Evolutionary conservation across 768 basidiomycete species (phyloP), one percentile per base, ranked within the genome.

Genomic region (Mycena vitilis): DNA sequence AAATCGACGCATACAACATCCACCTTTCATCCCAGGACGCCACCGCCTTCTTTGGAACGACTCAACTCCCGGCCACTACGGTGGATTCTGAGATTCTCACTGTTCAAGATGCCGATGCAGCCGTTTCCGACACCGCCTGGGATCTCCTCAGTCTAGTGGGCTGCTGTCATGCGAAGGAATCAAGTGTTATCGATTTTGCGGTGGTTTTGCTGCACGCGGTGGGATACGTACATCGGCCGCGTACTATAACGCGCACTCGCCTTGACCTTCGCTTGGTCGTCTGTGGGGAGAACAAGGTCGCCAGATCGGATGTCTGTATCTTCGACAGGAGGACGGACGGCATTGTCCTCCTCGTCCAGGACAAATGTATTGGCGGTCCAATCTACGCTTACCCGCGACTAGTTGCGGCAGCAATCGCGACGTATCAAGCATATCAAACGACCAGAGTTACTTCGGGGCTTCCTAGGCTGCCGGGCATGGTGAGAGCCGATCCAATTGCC

Each of bases 101-200:
- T 25, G 53, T 38, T 54, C 16, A 37, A 44, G 22, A 56, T 55
- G 60, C 62, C 22, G 34, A 57, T 44, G 36, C 63, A 22, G 38
- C 67, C 8, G 34, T 45, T 45, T 52, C 48, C 45, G 54, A 63
- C 11, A 47, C 44, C 1, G 42, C 37, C 67, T 71, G 65, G 40
- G 56, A 53, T 55, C 65, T 79, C 13, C 56, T 79, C 34, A 49
- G 25, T 61, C 63, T 58, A 13, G 61, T 81, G 36, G 75, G 79
- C 52, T 22, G 77, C 74, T 5, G 78, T 76, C 2, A 30, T 30
- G 30, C 57, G 0, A 73, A 71, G 49, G 72, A 78, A 45, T 72
- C 75, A 4, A 75, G 77, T 23, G 79, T 80, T 6, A 67, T 45
- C 66, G 78, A 80, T 61, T 81, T 80, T 73, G 71, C 75, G 0